Base-by-base conservation (phyloP, 345 rosid species). In the Citrus maxima region DNA sequence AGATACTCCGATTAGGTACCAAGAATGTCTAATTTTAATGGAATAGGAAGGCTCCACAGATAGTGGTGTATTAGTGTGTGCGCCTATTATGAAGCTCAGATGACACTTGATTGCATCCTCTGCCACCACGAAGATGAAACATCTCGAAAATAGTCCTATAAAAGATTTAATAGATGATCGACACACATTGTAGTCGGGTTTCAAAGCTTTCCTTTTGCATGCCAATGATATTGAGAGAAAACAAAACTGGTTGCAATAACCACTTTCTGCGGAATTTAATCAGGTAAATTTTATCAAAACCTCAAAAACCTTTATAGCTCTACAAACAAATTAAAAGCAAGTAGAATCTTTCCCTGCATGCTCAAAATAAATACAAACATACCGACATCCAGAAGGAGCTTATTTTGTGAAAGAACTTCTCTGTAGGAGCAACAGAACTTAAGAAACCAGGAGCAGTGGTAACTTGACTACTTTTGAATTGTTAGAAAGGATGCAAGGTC, bases 311-410 rank as follows among this genome's bases (percentile, higher is more conserved):
- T 12, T 12, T 13, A 13, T 42, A 68, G 56, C 13, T 18, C 56
- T 12, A 24, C 12, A 27, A 28, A 49, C 68, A 28, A 19, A 64
- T 18, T 18, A 32, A 7, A 65, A 65, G 3, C 51, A 3, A 46
- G 4, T 0, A 12, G 18, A 46, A 46, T 46, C 51, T 46, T 46
- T 46, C 51, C 51, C 51, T 46, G 51, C 58, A 54, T 54, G 58
- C 58, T 54, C 58, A 19, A 54, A 18, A 54, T 21, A 54, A 54
- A 19, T 0, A 54, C 6, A 19, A 54, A 54, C 92, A 51, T 83
- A 89, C 92, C 87, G 88, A 85, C 95, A 91, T 88, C 83, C 51
- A 79, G 73, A 67, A 78, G 74, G 77, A 68, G 82, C 82, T 78
- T 79, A 75, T 54, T 16, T 75, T 77, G 49, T 34, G 78, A 62